Percentiles rank a stretch among this genome's conserved stretches.
These are phyloP conservation scores for Saccharomycopsis sp. DNA, from an alignment of 805 yeast species.

Conservation along the genomic window DNA sequence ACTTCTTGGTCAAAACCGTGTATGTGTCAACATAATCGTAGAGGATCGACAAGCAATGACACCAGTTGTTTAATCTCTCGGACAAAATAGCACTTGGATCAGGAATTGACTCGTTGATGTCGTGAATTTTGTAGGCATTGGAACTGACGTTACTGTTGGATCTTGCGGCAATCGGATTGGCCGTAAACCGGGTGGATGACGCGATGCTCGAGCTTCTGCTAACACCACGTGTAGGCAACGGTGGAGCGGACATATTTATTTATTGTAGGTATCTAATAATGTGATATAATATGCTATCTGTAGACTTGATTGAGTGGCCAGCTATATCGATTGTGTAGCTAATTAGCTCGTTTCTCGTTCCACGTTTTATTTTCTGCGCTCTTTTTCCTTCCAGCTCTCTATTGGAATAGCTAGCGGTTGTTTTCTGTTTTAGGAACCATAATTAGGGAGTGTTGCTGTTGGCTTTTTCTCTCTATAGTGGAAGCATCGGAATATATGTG, in stretches of 20 bases:
- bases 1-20: constrained; percentile 15
- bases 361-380: background rate
- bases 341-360: too few relatives aligned
- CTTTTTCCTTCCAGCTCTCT: background rate
- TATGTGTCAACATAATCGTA: constrained; percentile 20
- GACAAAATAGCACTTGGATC: constrained; percentile 16
- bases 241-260: background rate
- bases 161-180: background rate
- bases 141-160: background rate
- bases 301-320: too few relatives aligned
- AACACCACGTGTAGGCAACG: background rate
- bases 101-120: constrained; percentile 20
- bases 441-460: background rate
- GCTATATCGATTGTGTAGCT: too few relatives aligned
- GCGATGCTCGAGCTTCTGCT: background rate
- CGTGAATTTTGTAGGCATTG: constrained; percentile 8
- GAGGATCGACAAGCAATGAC: constrained; percentile 15
- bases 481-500: background rate
- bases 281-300: too few relatives aligned
- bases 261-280: too few relatives aligned
- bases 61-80: constrained; percentile 16
- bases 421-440: background rate
- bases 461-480: background rate
- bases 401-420: background rate
- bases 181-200: background rate